Base-by-base conservation (phyloP, 164 flowering plant genomes). In the Taxillus chinensis region DNA sequence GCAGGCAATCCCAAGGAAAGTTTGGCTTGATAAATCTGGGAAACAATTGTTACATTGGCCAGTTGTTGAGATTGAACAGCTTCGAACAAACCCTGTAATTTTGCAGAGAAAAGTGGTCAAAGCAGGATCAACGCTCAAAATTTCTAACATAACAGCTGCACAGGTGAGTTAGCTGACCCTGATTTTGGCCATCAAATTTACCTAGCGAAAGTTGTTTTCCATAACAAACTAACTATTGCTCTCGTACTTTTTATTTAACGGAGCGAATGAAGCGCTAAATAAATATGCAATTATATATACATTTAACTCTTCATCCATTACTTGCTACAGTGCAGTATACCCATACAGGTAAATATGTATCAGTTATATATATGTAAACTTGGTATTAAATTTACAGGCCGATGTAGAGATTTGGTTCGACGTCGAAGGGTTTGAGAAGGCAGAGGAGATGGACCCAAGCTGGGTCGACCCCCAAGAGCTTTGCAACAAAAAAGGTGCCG, bases 41-140 rank as follows among this genome's bases (percentile, higher is more conserved):
- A 66, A 60, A 41, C 69, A 66, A 60, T 42, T 66, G 52, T 38
- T 66, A 3, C 69, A 66, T 17, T 66, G 69, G 69, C 69, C 69
- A 14, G 37, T 60, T 4, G 3, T 4, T 42, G 63, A 66, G 39
- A 17, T 66, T 45, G 50, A 58, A 50, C 39, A 10, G 38, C 43
- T 50, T 15, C 51, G 68, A 3, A 15, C 5, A 38, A 16, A 49
- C 5, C 41, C n/a, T 15, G 62, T 65, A 5, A 12, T 13, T 2
- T 4, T 65, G 14, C n/a, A 17, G 3, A 14, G 39, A 13, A 14
- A n/a, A 40, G 56, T 11, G 49, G 15, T 65, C 40, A 65, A 40
- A 7, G 38, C 17, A 39, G 68, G 62, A 8, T 65, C 62, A 17
- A 10, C 49, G 5, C 16, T 58, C 50, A 62, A 59, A 50, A 41